Conservation (phyloP, 2,329 filamentous ascomycete species). For the Penicillium sp. region DNA sequence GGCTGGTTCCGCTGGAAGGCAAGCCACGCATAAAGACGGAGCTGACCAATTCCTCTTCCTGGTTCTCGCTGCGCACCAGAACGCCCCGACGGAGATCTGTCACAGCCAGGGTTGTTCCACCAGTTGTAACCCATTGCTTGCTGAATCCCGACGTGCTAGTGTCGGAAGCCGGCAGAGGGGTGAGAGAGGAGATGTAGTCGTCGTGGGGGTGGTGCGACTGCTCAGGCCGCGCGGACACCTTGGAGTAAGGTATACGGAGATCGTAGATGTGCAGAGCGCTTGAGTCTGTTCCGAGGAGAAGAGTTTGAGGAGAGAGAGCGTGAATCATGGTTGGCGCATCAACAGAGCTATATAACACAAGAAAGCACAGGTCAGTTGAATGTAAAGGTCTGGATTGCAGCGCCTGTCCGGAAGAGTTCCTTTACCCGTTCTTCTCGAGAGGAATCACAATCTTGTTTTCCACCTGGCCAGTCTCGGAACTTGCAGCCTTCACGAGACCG, state of each 20-base stretch:
- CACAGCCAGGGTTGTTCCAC: slow-evolving; percentile 84
- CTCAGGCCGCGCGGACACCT: slow-evolving; percentile 62
- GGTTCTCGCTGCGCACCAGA: slow-evolving; percentile 84
- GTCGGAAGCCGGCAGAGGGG: slow-evolving; percentile 73
- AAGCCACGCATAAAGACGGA: slow-evolving; percentile 75
- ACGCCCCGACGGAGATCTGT: slow-evolving; percentile 86
- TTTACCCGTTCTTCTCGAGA: slow-evolving; percentile 41
- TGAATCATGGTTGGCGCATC: slow-evolving; percentile 81
- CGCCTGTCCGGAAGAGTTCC: slow-evolving; percentile 5
- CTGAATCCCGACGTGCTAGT: slow-evolving; percentile 83
- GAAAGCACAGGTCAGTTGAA: slow-evolving; percentile 11
- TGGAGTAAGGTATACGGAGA: slow-evolving; percentile 59
- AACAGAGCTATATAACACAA: slow-evolving; percentile 42
- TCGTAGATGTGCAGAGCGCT: slow-evolving; percentile 87
- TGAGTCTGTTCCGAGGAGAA: slow-evolving; percentile 87
- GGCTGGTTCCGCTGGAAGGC: slow-evolving; percentile 62
- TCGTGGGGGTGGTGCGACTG: slow-evolving; percentile 84
- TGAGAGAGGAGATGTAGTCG: slow-evolving; percentile 88
- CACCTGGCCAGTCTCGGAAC: slow-evolving; percentile 62
- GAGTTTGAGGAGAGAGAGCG: slow-evolving; percentile 78
- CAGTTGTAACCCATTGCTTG: slow-evolving; percentile 94
- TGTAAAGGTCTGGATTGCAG: slow-evolving; percentile 1
- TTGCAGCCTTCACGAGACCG: slow-evolving; percentile 62
- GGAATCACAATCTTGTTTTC: slow-evolving; percentile 80
- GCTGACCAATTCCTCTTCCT: slow-evolving; percentile 89